Percentiles rank a stretch among this genome's conserved stretches.
phyloP scores from a whole-genome alignment of 2,329 filamentous ascomycete genomes.

The Hypocrella siamensis region DNA sequence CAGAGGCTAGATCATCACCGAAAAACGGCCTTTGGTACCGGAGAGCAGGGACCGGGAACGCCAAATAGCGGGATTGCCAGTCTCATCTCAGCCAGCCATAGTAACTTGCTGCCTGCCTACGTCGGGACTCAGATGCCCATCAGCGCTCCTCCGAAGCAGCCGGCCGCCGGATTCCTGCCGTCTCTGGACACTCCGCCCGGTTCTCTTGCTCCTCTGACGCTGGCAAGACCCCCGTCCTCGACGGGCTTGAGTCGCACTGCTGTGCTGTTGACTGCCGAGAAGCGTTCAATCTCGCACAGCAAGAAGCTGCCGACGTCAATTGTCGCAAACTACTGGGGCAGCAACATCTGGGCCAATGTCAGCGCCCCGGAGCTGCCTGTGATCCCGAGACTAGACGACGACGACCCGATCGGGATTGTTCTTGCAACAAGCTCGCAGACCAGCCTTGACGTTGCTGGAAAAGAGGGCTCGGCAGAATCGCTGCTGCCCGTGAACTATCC shows the following conservation, averaged over 20 bases:
- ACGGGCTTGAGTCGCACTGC: constrained; percentile 80
- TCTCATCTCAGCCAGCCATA: constrained; percentile 72
- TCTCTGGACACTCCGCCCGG: constrained; percentile 34
- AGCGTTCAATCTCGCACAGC: constrained; percentile 49
- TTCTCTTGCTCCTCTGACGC: constrained; percentile 63
- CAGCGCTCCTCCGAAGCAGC: constrained; percentile 12
- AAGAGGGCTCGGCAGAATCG: constrained; percentile 22
- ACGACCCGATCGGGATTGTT: constrained; percentile 25
- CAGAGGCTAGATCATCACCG: constrained; percentile 84
- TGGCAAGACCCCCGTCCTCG: constrained; percentile 67
- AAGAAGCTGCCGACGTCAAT: constrained; percentile 69
- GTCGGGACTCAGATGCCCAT: constrained; percentile 15
- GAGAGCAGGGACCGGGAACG: constrained; percentile 22
- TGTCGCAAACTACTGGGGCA: constrained; percentile 90
- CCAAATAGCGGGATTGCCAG: constrained; percentile 58
- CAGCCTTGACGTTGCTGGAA: constrained; percentile 9
- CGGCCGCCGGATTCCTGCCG: constrained; percentile 17
- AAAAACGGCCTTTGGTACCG: constrained; percentile 47
- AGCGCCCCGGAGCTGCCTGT: constrained; percentile 14
- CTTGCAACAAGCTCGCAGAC: constrained; percentile 15
- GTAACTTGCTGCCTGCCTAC: constrained; percentile 55
- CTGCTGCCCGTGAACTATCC: constrained; percentile 67
- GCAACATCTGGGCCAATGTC: constrained; percentile 50
- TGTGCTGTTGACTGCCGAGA: constrained; percentile 65
- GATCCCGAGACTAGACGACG: constrained; percentile 17